Base-by-base conservation (phyloP, 768 basidiomycete species). In the Inosperma sp. region DNA sequence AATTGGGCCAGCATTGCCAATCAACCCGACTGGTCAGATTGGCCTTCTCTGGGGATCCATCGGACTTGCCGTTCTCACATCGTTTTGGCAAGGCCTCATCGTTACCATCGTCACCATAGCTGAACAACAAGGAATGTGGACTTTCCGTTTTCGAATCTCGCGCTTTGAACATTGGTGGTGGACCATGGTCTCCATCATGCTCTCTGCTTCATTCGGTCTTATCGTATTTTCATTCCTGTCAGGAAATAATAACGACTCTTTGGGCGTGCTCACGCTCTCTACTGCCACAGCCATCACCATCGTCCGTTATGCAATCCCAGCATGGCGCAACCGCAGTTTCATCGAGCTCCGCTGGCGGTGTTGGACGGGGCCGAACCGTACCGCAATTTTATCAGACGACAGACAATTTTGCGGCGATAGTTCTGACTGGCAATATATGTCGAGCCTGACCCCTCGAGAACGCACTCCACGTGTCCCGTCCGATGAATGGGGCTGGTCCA, bases 81-180 rank as follows among this genome's bases (percentile, higher is more conserved):
- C 46, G 12, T 53, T 53, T 23, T 40, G 21, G 34, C 52, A 53
- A 39, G 52, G 52, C 33, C 45, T 53, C 23, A 48, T 48, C 35
- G 45, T 47, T 21, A 48, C 52, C 10, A 41, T 53, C 17, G 46
- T 53, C 34, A 29, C 52, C 23, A 55, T 55, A 23, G 42, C 54
- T 21, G 54, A 55, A 42, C 49, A 55, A 22, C 54, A 55, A 25
- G 54, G 36, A 7, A 55, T 55, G 54, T 55, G 54, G 54, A 55
- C 54, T 5, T 55, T 55, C 22, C 54, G 49, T 31, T 55, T 55
- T 44, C 54, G 49, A 17, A 55, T 55, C 16, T 49, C 49, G n/a
- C 49, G 49, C 12, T 51, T 51, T 43, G 54, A 55, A 31, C 49
- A 55, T 22, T 45, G 22, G 41, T 55, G 53, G 53, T 55, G 54